These are phyloP conservation scores for Ambrosia trifida DNA, from an alignment of 129 eudicot genomes.

Conservation along the genomic window DNA sequence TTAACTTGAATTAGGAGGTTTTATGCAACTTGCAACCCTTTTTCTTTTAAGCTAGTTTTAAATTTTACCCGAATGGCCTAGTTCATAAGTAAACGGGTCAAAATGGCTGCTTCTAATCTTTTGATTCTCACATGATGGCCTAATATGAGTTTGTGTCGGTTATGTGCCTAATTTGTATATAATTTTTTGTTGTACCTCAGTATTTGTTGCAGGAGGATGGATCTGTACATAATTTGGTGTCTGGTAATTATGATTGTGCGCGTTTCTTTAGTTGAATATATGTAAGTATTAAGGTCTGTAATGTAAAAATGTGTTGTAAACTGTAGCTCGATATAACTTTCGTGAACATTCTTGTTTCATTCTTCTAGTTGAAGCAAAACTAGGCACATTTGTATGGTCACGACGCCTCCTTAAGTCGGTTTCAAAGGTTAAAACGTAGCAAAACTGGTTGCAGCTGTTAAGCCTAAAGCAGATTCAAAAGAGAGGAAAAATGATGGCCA, in stretches of 20 bases:
- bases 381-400: not conserved
- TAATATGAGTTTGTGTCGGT: not conserved
- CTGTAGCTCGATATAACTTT: slow-evolving; percentile 1
- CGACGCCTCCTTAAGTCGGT: not conserved
- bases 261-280: slow-evolving; percentile 21
- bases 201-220: slow-evolving; percentile 22
- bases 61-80: not conserved
- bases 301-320: slow-evolving; percentile 39
- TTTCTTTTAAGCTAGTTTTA: not conserved
- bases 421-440: not conserved
- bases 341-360: slow-evolving; percentile 1
- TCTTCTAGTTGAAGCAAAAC: slow-evolving; percentile 8
- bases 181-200: not conserved
- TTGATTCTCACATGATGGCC: not conserved
- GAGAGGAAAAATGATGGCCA: not conserved
- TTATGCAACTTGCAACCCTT: not conserved
- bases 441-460: not conserved
- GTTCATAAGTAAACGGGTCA: not conserved
- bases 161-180: not conserved
- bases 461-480: not conserved
- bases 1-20: not conserved
- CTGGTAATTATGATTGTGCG: not conserved
- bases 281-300: slow-evolving; percentile 29
- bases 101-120: not conserved
- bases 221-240: slow-evolving; percentile 29